Evolutionary conservation across 306 rosid species (phyloP), one percentile per base, ranked within the genome.

Genomic region (Sesbania bispinosa): DNA sequence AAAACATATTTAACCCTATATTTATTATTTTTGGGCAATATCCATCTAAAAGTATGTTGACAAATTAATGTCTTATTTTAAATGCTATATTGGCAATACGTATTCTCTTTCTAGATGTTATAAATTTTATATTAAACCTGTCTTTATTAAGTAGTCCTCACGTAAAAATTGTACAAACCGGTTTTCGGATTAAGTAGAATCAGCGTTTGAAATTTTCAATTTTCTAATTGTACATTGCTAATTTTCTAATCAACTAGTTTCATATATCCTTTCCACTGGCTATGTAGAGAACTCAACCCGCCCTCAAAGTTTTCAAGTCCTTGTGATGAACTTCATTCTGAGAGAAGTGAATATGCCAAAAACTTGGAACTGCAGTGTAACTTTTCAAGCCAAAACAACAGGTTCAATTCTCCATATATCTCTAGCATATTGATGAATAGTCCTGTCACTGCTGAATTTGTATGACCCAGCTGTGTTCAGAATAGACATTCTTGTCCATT

Each of bases 401-500:
- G 96, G 96, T 67, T 83, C 73, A 41, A 90, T 89, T 74, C 83
- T 88, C 98, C 97, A 94, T 58, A 94, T 94, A 65, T 90, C 90
- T 42, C 82, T 81, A 1, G 98, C 97, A 71, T 30, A 94, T 77
- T 94, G 92, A 32, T 82, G 96, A 60, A 91, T 94, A 20, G 97
- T 90, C 80, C 96, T 47, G 86, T 94, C 97, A 45, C 98, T 90
- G 87, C 98, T 94, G 71, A 94, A 90, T 88, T 94, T 94, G 88
- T 77, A 79, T 16, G 98, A 94, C 29, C 98, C 98, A 3, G 98
- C 97, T 35, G 97, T 85, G 73, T 94, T 94, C 84, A 94, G 75
- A 62, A 90, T 94, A 62, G 98, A 90, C 98, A 90, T 94, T 80
- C 81, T 84, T 33, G 97, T 89, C 98, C 98, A 94, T 71, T 48